A percentile compares a stretch with the other conserved stretches of the same genome.
These are phyloP conservation scores for Monsonia emarginata DNA, from an alignment of 441 rosid species.

Conservation along the genomic window DNA sequence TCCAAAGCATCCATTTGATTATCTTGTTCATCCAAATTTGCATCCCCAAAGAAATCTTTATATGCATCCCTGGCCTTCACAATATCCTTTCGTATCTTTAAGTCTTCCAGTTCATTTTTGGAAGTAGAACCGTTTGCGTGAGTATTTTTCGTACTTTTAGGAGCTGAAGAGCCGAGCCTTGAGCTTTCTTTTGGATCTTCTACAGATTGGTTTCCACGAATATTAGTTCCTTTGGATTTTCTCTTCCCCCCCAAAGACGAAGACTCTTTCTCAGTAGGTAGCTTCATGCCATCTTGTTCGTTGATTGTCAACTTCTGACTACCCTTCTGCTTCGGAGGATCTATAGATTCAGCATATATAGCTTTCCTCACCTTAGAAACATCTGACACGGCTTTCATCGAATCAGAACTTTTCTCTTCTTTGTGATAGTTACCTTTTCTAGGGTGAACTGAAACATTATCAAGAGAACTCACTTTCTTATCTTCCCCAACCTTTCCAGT, in stretches of 20 bases:
- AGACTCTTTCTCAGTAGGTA: constrained; percentile 36
- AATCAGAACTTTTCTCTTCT: constrained; percentile 34
- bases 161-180: constrained; percentile 30
- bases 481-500: constrained; percentile 47
- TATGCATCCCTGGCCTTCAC: constrained; percentile 51
- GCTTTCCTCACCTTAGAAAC: constrained; percentile 30
- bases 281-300: constrained; percentile 30
- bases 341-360: constrained; percentile 31
- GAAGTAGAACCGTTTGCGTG: constrained; percentile 24
- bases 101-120: constrained; percentile 38
- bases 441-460: constrained; percentile 29
- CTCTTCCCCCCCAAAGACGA: constrained; percentile 38
- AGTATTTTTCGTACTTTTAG: constrained; percentile 42
- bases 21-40: constrained; percentile 36
- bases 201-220: constrained; percentile 24
- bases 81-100: constrained; percentile 34
- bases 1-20: constrained; percentile 28
- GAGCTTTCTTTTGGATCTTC: constrained; percentile 36
- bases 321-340: constrained; percentile 36
- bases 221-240: constrained; percentile 43
- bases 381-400: constrained; percentile 33
- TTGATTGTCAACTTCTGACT: constrained; percentile 26
- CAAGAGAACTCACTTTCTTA: constrained; percentile 33
- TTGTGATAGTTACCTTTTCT: constrained; percentile 38
- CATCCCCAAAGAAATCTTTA: constrained; percentile 73